phyloP scores from a whole-genome alignment of 2,329 filamentous ascomycete species.

The Myotisia sp. region DNA sequence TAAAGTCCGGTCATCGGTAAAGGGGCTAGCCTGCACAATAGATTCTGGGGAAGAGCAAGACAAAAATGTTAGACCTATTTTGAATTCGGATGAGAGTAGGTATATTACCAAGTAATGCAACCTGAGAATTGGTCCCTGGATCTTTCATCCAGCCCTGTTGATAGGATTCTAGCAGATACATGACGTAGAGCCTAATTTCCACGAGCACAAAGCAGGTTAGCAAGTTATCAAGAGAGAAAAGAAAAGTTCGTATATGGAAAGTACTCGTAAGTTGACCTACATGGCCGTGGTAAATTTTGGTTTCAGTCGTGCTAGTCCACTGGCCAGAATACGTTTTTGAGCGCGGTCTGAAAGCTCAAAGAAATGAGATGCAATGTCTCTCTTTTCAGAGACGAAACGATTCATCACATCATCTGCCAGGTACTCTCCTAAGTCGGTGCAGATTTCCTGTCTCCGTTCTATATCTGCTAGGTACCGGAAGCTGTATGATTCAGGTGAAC shows the following conservation, averaged over 20 bases:
- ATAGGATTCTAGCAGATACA: constrained; percentile 32
- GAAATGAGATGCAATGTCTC: constrained; percentile 18
- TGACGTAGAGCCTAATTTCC: constrained; percentile 26
- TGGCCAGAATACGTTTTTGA: constrained; percentile 22
- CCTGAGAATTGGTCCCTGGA: no score
- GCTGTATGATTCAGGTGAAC: constrained; percentile 28
- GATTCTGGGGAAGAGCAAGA: no score
- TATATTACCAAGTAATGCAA: no score
- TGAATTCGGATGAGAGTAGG: no score
- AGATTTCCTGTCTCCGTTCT: constrained; percentile 25
- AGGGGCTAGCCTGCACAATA: constrained; percentile 28
- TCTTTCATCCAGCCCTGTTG: constrained; percentile 23
- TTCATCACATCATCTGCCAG: constrained; percentile 30
- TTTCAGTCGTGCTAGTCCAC: constrained; percentile 22
- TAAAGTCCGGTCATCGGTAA: constrained; percentile 26
- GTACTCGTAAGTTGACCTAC: constrained; percentile 16
- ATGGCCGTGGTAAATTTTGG: constrained; percentile 30
- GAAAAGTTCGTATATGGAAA: neutral
- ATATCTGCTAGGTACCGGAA: constrained; percentile 28
- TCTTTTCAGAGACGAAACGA: constrained; percentile 22
- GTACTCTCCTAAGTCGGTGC: constrained; percentile 27
- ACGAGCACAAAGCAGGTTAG: neutral
- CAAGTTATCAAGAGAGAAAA: neutral
- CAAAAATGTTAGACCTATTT: no score
- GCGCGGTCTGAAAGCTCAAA: constrained; percentile 22